Percentiles rank a stretch among this genome's conserved stretches.
phyloP scores from a whole-genome alignment of 2,329 filamentous ascomycete genomes.

The Aspergillus aculeatus region DNA sequence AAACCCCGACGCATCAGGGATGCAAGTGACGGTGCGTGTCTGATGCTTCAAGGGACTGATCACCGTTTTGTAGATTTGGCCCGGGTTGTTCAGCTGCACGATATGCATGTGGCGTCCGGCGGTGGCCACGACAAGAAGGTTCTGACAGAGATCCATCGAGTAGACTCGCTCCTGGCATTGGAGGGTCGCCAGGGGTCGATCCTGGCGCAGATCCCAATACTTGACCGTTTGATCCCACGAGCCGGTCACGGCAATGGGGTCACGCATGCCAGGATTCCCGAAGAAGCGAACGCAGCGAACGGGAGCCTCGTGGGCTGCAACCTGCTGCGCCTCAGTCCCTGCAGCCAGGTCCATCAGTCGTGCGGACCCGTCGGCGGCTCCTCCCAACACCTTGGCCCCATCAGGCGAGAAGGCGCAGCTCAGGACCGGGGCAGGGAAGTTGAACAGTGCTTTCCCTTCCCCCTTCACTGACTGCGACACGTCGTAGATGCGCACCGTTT shows the following conservation, averaged over 20 bases:
- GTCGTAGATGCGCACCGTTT: slow-evolving; percentile 96
- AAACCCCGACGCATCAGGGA: slow-evolving; percentile 85
- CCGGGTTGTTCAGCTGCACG: slow-evolving; percentile 82
- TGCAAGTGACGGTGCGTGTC: slow-evolving; percentile 92
- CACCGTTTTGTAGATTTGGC: slow-evolving; percentile 91
- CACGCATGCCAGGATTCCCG: slow-evolving; percentile 54
- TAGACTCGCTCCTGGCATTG: slow-evolving; percentile 62
- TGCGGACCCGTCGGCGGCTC: slow-evolving; percentile 85
- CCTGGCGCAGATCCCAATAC: slow-evolving; percentile 57
- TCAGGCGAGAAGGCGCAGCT: slow-evolving; percentile 92
- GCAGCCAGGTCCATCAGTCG: slow-evolving; percentile 76
- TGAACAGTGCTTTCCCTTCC: slow-evolving; percentile 80
- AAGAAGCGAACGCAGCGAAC: slow-evolving; percentile 78
- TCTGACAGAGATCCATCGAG: slow-evolving; percentile 84
- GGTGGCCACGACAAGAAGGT: slow-evolving; percentile 86
- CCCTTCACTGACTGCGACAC: slow-evolving; percentile 74
- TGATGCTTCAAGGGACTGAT: slow-evolving; percentile 98
- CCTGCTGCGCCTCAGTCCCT: slow-evolving; percentile 58
- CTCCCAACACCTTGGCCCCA: slow-evolving; percentile 82
- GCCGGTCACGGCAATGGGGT: slow-evolving; percentile 86
- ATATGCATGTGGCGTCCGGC: slow-evolving; percentile 97
- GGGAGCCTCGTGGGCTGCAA: slow-evolving; percentile 81
- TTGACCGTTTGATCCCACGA: slow-evolving; percentile 60
- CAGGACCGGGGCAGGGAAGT: slow-evolving; percentile 81
- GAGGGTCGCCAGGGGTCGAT: slow-evolving; percentile 46